Conservation (phyloP, 805 yeast genomes). For the Cyberlindnera suaveolens region DNA sequence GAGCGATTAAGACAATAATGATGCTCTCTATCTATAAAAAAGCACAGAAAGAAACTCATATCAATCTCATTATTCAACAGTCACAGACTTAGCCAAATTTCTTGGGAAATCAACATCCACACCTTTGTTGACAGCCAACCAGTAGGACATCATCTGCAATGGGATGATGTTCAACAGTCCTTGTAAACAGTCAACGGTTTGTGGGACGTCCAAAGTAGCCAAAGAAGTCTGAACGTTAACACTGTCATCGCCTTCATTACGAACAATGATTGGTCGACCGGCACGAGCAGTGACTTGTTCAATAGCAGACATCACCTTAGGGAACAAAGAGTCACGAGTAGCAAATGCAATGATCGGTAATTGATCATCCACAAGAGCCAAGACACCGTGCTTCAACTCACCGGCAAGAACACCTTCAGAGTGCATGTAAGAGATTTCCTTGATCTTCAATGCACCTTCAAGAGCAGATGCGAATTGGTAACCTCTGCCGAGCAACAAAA, state of each 20-base stretch:
- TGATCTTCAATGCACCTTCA: constrained; percentile 97
- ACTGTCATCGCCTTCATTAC: constrained; percentile 74
- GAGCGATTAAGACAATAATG: too few species aligned
- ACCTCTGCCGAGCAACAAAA: constrained; percentile 93
- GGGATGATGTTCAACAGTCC: constrained; percentile 94
- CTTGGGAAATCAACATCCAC: constrained; percentile 98
- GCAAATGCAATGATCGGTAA: constrained; percentile 95
- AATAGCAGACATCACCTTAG: constrained; percentile 91
- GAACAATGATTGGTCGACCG: constrained; percentile 91
- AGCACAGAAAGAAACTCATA: not conserved
- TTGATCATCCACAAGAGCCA: constrained; percentile 91
- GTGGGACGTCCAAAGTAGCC: constrained; percentile 84
- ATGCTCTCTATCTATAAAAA: too few species aligned
- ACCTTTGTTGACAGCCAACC: constrained; percentile 93
- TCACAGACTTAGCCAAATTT: constrained; percentile 96
- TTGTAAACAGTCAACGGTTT: constrained; percentile 95
- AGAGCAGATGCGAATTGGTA: constrained; percentile 95
- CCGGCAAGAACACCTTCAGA: constrained; percentile 99
- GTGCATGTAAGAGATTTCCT: constrained; percentile 98
- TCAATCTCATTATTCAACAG: constrained; percentile 63
- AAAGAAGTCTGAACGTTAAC: constrained; percentile 49
- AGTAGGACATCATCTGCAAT: constrained; percentile 90
- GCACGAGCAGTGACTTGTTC: constrained; percentile 96
- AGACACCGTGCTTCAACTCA: constrained; percentile 96
- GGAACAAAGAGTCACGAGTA: constrained; percentile 92